Evolutionary conservation across 1,139 yeast genomes (phyloP).

Genomic region (Yamadazyma membranifaciens): DNA sequence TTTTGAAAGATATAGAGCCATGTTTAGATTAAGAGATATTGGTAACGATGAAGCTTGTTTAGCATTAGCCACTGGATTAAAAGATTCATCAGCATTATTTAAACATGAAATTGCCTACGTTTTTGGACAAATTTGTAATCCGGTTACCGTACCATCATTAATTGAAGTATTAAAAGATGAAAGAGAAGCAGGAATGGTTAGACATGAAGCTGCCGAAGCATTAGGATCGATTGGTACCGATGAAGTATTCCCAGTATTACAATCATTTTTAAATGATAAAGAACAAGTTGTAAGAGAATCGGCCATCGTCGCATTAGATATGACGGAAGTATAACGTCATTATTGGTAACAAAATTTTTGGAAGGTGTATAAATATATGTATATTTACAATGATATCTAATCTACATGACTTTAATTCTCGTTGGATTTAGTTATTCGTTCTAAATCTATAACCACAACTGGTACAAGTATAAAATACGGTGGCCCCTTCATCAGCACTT

Average conservation of each 20-base stretch:
- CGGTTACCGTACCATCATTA: conserved; percentile 86
- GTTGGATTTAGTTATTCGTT: conserved; percentile 63
- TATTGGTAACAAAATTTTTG: not conserved
- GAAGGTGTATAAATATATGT: not conserved
- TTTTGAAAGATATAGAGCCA: conserved; percentile 95
- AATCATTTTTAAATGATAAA: conserved; percentile 73
- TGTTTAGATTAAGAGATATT: conserved; percentile 95
- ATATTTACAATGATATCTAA: too few relatives aligned
- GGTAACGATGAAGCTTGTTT: conserved; percentile 90
- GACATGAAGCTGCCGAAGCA: conserved; percentile 99
- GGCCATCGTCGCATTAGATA: conserved; percentile 94
- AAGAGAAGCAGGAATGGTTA: conserved; percentile 93
- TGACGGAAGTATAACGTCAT: conserved; percentile 81
- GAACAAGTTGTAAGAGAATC: conserved; percentile 93
- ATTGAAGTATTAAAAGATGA: conserved; percentile 75
- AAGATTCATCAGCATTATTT: conserved; percentile 88
- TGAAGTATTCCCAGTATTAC: conserved; percentile 85
- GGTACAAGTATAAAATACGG: conserved; percentile 93
- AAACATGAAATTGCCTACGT: conserved; percentile 98
- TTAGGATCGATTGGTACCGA: conserved; percentile 97
- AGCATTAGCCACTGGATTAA: conserved; percentile 88
- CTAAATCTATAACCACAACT: conserved; percentile 90
- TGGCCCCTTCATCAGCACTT: conserved; percentile 98
- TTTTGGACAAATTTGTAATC: conserved; percentile 94
- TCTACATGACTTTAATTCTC: too few relatives aligned